These are phyloP conservation scores for Psilocybe subaeruginosa DNA, from an alignment of 768 basidiomycete genomes.

Conservation along the genomic window DNA sequence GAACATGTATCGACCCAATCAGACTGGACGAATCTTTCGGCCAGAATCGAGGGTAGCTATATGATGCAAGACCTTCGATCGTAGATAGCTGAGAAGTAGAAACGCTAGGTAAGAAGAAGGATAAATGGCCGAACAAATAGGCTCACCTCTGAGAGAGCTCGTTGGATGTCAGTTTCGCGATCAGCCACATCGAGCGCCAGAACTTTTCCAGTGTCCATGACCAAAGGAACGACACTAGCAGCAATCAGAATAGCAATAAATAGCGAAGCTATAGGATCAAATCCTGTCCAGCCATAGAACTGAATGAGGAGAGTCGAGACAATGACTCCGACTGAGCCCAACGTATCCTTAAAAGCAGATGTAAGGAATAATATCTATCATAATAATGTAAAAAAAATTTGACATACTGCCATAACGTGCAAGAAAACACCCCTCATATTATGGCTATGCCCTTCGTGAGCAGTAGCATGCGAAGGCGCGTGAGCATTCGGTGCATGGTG, in stretches of 20 bases:
- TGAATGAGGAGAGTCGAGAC: constrained; percentile 95
- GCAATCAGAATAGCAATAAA: constrained; percentile 96
- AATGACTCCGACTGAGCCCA: constrained; percentile 98
- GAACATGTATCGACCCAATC: constrained; percentile 92
- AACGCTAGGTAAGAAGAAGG: not conserved
- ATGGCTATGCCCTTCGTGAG: constrained; percentile 88
- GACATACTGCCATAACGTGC: constrained; percentile 90
- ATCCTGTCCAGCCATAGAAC: constrained; percentile 97
- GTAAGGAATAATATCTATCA: not conserved
- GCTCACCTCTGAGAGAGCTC: constrained; percentile 66
- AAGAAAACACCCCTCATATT: constrained; percentile 99
- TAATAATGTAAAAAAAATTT: not conserved
- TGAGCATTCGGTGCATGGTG: constrained; percentile 46
- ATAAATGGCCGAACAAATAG: not conserved
- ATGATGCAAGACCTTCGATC: constrained; percentile 82
- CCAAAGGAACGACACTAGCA: constrained; percentile 93
- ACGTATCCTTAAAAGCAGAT: constrained; percentile 66
- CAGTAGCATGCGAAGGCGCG: constrained; percentile 30
- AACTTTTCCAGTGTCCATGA: constrained; percentile 90
- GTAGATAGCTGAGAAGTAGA: constrained; percentile 54
- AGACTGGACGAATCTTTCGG: constrained; percentile 87
- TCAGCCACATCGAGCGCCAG: constrained; percentile 86
- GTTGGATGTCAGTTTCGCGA: constrained; percentile 53
- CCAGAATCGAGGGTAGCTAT: constrained; percentile 89
- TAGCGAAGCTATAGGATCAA: constrained; percentile 96